Percentiles rank a stretch among this genome's conserved stretches.
Evolutionary conservation across 345 rosid genomes (phyloP).

Genomic region (Hibiscus tridactylites): DNA sequence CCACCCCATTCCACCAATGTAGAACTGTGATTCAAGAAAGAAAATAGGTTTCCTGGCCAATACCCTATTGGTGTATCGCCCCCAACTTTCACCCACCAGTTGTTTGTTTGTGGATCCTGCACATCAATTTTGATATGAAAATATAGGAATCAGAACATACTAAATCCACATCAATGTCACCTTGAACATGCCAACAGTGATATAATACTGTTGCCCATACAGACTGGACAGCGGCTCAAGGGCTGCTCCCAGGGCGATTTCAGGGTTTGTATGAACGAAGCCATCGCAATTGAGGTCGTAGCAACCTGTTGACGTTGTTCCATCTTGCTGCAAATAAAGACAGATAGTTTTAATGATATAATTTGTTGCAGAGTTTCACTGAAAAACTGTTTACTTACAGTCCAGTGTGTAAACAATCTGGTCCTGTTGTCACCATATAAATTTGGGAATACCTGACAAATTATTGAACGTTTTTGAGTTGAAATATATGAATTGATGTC

Average conservation of each 20-base stretch:
- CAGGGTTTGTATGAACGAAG: constrained; percentile 34
- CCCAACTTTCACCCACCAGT: constrained; percentile 41
- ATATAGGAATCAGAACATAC: too few species aligned
- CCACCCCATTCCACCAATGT: constrained; percentile 52
- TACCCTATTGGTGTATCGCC: constrained; percentile 18
- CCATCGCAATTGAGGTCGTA: constrained; percentile 24
- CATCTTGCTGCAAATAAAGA: not conserved
- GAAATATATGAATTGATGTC: too few species aligned
- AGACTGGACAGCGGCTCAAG: constrained; percentile 9
- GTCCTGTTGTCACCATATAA: not conserved
- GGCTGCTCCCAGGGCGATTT: constrained; percentile 25
- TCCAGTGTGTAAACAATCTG: constrained; percentile 1
- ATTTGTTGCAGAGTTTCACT: not conserved
- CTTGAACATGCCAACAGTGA: constrained; percentile 13
- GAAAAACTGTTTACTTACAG: constrained; percentile 1
- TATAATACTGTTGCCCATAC: constrained; percentile 14
- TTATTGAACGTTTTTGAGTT: not conserved
- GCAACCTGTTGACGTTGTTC: not conserved
- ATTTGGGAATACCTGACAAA: not conserved
- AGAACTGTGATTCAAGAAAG: constrained; percentile 21
- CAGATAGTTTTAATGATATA: not conserved
- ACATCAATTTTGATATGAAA: not conserved
- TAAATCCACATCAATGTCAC: constrained; percentile 11
- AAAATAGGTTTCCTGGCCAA: constrained; percentile 32
- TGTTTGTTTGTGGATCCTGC: constrained; percentile 33